Evolutionary conservation across 306 rosid genomes (phyloP).

Genomic region (Cicer yamashitae): DNA sequence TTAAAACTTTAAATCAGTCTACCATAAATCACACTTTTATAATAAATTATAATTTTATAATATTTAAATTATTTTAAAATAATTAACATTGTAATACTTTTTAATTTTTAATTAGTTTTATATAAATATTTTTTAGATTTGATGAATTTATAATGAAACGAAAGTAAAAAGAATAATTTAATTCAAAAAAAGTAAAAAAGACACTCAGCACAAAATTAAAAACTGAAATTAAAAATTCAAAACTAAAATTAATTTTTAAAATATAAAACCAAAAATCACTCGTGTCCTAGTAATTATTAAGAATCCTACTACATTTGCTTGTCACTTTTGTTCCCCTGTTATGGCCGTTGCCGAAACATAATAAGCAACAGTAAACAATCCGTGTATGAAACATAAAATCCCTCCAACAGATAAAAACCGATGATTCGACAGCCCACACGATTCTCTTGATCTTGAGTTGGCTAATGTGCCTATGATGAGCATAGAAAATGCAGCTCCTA

Average conservation of each 20-base stretch:
- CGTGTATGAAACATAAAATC: slow-evolving; percentile 78
- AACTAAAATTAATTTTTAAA: no score
- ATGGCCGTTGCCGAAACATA: slow-evolving; percentile 60
- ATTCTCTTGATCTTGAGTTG: slow-evolving; percentile 69
- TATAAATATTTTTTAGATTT: no score
- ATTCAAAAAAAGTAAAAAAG: neutral
- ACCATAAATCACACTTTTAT: no score
- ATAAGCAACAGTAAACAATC: slow-evolving; percentile 61
- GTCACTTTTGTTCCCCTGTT: slow-evolving; percentile 46
- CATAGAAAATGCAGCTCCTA: slow-evolving; percentile 61
- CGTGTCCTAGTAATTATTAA: neutral
- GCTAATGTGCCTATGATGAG: slow-evolving; percentile 63
- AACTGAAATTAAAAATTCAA: no score
- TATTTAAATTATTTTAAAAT: no score
- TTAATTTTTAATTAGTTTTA: no score
- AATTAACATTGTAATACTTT: no score
- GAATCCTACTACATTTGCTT: slow-evolving; percentile 4
- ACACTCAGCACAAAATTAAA: neutral
- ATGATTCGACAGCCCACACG: slow-evolving; percentile 65
- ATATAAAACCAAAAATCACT: no score
- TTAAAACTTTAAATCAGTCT: no score
- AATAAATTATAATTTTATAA: no score
- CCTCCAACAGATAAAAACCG: slow-evolving; percentile 76
- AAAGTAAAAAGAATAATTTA: no score
- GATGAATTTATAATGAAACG: no score